Evolutionary conservation across 2,329 filamentous ascomycete genomes (phyloP).

Genomic region (Phaeosphaeria sp.): DNA sequence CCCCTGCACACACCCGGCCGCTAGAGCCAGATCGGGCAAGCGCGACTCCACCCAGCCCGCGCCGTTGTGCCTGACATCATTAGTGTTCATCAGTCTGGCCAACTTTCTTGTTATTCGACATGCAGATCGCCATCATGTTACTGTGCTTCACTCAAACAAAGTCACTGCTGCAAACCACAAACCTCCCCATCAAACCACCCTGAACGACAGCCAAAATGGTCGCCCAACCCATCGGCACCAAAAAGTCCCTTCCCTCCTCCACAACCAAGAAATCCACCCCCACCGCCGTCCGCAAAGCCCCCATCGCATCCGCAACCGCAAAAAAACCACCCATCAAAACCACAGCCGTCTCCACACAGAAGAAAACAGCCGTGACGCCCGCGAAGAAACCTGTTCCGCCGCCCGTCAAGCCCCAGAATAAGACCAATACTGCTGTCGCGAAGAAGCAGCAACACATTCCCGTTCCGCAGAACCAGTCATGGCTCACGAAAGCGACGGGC

Average conservation of each 20-base stretch:
- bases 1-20: too few species aligned
- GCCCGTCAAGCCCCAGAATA: constrained; percentile 18
- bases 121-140: neutral
- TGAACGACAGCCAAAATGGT: constrained; percentile 19
- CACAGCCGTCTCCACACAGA: constrained; percentile 22
- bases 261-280: constrained; percentile 19
- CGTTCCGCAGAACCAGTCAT: constrained; percentile 46
- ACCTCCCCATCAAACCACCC: neutral
- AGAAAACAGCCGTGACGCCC: constrained; percentile 9
- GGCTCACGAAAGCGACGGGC: constrained; percentile 47
- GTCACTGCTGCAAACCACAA: neutral
- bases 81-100: constrained; percentile 19
- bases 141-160: neutral
- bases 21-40: constrained; percentile 24
- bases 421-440: constrained; percentile 6
- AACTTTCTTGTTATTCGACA: constrained; percentile 16
- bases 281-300: constrained; percentile 11
- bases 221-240: constrained; percentile 35
- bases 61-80: constrained; percentile 34
- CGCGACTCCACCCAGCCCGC: constrained; percentile 11
- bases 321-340: constrained; percentile 25
- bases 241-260: constrained; percentile 26
- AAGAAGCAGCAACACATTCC: constrained; percentile 10
- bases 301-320: constrained; percentile 16
- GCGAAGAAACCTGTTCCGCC: constrained; percentile 2